Evolutionary conservation across 2,329 filamentous ascomycete genomes (phyloP).

Genomic region (Neurospora crassa): DNA sequence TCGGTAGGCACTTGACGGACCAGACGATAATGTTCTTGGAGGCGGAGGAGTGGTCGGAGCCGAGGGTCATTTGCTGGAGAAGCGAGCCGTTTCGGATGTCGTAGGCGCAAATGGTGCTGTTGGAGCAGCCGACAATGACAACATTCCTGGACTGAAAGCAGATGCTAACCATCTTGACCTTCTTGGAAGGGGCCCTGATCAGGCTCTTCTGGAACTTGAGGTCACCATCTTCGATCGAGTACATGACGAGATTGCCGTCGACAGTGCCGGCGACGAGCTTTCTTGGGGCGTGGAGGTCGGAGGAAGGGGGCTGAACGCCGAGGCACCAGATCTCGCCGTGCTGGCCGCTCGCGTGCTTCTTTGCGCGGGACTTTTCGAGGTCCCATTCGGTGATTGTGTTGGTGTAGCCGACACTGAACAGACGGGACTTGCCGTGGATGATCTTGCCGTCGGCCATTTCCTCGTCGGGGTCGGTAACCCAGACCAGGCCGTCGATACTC

Average conservation of each 20-base stretch:
- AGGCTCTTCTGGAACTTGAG: conserved; percentile 71
- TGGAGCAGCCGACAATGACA: conserved; percentile 86
- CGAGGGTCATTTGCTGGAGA: conserved; percentile 75
- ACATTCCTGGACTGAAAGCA: conserved; percentile 77
- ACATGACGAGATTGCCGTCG: conserved; percentile 78
- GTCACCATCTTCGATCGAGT: conserved; percentile 78
- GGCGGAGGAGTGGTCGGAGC: conserved; percentile 65
- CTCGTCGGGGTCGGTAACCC: conserved; percentile 79
- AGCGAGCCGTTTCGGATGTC: conserved; percentile 71
- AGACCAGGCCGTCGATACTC: conserved; percentile 82
- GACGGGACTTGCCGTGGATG: conserved; percentile 62
- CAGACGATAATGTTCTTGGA: conserved; percentile 84
- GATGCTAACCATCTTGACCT: conserved; percentile 81
- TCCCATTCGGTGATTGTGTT: conserved; percentile 94
- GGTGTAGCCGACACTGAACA: conserved; percentile 96
- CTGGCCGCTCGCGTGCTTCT: conserved; percentile 79
- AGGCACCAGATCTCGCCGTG: conserved; percentile 97
- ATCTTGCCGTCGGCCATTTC: conserved; percentile 51
- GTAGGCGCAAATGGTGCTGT: conserved; percentile 87
- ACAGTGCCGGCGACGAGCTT: conserved; percentile 81
- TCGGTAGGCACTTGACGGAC: conserved; percentile 80
- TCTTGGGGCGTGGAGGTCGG: conserved; percentile 23
- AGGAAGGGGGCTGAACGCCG: conserved; percentile 64
- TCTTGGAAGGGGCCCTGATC: conserved; percentile 68
- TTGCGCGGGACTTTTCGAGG: conserved; percentile 65